phyloP scores from a whole-genome alignment of 345 rosid species.

The Acer negundo region DNA sequence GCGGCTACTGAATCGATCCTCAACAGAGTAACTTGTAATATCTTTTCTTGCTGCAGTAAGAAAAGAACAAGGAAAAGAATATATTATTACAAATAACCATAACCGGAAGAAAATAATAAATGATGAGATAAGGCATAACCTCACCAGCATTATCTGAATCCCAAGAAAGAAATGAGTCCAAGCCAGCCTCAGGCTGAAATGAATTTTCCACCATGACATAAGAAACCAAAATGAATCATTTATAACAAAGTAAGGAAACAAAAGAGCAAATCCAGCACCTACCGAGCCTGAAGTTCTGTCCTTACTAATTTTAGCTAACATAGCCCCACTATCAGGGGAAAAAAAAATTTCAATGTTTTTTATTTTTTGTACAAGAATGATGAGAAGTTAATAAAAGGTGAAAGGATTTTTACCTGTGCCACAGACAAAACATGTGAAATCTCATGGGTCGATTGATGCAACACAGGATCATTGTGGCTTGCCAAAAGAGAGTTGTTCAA shows the following conservation, averaged over 20 bases:
- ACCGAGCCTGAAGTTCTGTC: conserved; percentile 10
- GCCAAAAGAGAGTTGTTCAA: conserved; percentile 13
- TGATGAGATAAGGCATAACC: conserved; percentile 9
- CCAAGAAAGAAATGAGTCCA: conserved; percentile 21
- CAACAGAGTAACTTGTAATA: conserved; percentile 7
- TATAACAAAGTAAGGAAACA: conserved; percentile 1
- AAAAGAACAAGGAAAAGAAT: not conserved
- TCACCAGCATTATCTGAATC: conserved; percentile 31
- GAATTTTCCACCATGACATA: conserved; percentile 17
- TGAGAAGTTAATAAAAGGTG: not conserved
- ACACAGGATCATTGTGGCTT: conserved; percentile 19
- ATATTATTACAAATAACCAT: not conserved
- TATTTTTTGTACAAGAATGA: not conserved
- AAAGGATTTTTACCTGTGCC: conserved; percentile 37
- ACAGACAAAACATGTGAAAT: conserved; percentile 20
- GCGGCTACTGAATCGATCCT: conserved; percentile 36
- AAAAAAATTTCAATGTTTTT: not conserved
- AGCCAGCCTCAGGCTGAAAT: conserved; percentile 30
- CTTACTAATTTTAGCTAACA: not conserved
- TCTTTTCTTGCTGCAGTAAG: conserved; percentile 29
- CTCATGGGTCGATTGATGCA: conserved; percentile 26
- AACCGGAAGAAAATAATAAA: conserved; percentile 1
- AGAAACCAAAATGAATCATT: conserved; percentile 15
- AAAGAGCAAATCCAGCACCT: not conserved
- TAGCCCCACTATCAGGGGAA: not conserved